Evolutionary conservation across 371 early-diverging fungal genomes (phyloP).

Genomic region (Mucor piriformis): DNA sequence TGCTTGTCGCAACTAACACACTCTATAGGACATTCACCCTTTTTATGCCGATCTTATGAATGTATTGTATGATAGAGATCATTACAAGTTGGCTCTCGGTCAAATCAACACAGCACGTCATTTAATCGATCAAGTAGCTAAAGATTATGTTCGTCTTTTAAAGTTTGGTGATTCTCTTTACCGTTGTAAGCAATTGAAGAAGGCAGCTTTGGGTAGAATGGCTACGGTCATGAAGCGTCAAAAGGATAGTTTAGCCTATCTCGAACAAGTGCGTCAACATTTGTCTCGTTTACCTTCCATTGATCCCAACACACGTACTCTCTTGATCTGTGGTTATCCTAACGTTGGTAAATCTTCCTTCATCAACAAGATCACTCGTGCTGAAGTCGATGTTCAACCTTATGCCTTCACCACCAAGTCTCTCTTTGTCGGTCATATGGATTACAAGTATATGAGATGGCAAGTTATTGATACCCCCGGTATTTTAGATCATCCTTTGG

Average conservation of each 20-base stretch:
- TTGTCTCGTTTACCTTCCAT: constrained; percentile 97
- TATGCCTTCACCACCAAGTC: constrained; percentile 99
- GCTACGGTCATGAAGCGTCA: constrained; percentile 99
- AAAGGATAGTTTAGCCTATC: constrained; percentile 96
- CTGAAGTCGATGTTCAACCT: constrained; percentile 99
- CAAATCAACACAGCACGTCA: constrained; percentile 98
- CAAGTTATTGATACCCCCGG: constrained; percentile 99
- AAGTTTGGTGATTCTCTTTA: constrained; percentile 99
- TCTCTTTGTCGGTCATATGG: constrained; percentile 99
- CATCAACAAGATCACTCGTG: constrained; percentile 99
- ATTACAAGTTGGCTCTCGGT: constrained; percentile 99
- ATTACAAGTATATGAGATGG: constrained; percentile 99
- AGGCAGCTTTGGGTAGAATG: constrained; percentile 97
- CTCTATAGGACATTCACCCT: constrained; percentile 94
- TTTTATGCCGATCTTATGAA: constrained; percentile 99
- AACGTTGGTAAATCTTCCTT: constrained; percentile 99
- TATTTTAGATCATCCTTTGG: constrained; percentile 99
- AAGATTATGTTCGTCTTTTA: constrained; percentile 97
- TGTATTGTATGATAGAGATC: constrained; percentile 99
- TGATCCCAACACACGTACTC: constrained; percentile 98
- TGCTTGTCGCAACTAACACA: neutral
- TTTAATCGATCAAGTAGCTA: constrained; percentile 94
- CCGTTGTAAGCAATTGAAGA: constrained; percentile 99
- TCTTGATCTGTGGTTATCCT: constrained; percentile 99
- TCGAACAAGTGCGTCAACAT: constrained; percentile 99